These are phyloP conservation scores for Dothideomycetes sp. DNA, from an alignment of 2,329 filamentous ascomycete genomes.

Conservation along the genomic window DNA sequence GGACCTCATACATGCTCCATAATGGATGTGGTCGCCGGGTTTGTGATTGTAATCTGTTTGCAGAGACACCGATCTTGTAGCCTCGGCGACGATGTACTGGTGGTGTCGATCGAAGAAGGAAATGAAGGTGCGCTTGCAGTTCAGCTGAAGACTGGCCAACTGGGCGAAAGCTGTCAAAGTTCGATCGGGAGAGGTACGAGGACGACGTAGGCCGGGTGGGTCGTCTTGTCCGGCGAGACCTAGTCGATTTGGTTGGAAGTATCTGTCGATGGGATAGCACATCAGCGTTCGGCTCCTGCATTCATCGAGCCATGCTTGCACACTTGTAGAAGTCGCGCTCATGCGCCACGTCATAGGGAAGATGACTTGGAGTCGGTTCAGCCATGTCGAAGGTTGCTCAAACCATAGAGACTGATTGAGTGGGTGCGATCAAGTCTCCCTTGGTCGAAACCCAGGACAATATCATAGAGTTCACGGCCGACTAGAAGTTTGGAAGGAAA, in stretches of 20 bases:
- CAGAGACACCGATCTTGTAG: conserved; percentile 40
- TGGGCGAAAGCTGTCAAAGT: conserved; percentile 43
- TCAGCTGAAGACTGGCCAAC: conserved; percentile 41
- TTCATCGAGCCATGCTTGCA: too few relatives aligned
- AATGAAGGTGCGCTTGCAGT: conserved; percentile 42
- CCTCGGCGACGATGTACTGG: conserved; percentile 47
- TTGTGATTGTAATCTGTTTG: conserved; percentile 19
- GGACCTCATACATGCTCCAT: conserved; percentile 23
- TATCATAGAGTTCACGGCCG: too few relatives aligned
- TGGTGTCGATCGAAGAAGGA: conserved; percentile 43
- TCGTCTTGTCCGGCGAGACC: conserved; percentile 17
- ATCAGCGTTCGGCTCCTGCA: too few relatives aligned
- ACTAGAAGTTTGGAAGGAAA: too few relatives aligned
- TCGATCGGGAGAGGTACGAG: conserved; percentile 21
- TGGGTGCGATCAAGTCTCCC: too few relatives aligned
- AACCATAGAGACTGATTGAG: too few relatives aligned
- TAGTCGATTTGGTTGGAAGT: conserved; percentile 18
- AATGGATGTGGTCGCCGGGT: conserved; percentile 22
- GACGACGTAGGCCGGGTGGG: background rate
- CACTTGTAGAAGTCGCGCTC: conserved; percentile 27
- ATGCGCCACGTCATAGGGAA: conserved; percentile 19
- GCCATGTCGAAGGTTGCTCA: too few relatives aligned
- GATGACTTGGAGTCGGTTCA: too few relatives aligned
- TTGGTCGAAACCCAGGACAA: too few relatives aligned
- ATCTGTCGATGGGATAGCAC: conserved; percentile 2